These are phyloP conservation scores for Urtica urens DNA, from an alignment of 306 rosid genomes.

Conservation along the genomic window DNA sequence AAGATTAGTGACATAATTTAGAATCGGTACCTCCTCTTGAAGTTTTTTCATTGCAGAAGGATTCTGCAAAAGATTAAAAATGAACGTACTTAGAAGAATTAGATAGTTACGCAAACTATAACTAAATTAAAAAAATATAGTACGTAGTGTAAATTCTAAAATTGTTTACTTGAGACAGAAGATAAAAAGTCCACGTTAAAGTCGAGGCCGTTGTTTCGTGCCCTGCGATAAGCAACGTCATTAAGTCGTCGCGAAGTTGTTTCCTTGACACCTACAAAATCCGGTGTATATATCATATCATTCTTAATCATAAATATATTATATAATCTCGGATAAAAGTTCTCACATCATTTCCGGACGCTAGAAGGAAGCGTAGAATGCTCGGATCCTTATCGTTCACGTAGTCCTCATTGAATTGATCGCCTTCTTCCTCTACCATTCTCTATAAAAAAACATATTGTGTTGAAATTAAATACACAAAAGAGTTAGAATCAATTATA, in stretches of 20 bases:
- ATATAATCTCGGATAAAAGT: too few species aligned
- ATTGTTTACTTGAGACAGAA: slow-evolving; percentile 66
- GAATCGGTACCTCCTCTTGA: slow-evolving; percentile 84
- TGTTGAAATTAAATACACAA: too few species aligned
- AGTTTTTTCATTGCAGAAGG: slow-evolving; percentile 74
- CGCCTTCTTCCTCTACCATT: slow-evolving; percentile 93
- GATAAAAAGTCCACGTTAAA: slow-evolving; percentile 94
- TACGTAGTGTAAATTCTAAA: slow-evolving; percentile 6
- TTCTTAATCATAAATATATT: neutral
- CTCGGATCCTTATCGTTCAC: slow-evolving; percentile 94
- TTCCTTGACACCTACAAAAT: slow-evolving; percentile 75
- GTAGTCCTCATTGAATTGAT: slow-evolving; percentile 91
- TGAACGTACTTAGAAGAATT: too few species aligned
- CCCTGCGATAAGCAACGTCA: slow-evolving; percentile 98
- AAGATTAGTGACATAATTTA: slow-evolving; percentile 13
- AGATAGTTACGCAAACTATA: neutral
- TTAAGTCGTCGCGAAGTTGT: slow-evolving; percentile 97
- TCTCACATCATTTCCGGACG: slow-evolving; percentile 94
- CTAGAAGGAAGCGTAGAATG: slow-evolving; percentile 88
- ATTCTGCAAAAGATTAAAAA: slow-evolving; percentile 46
- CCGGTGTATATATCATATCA: slow-evolving; percentile 47
- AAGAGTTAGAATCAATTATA: slow-evolving; percentile 7
- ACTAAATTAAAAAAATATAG: too few species aligned
- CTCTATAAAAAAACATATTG: too few species aligned
- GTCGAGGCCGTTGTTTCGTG: slow-evolving; percentile 98